Base-by-base conservation (phyloP, 768 basidiomycete species). In the Pleurotus eryngii region DNA sequence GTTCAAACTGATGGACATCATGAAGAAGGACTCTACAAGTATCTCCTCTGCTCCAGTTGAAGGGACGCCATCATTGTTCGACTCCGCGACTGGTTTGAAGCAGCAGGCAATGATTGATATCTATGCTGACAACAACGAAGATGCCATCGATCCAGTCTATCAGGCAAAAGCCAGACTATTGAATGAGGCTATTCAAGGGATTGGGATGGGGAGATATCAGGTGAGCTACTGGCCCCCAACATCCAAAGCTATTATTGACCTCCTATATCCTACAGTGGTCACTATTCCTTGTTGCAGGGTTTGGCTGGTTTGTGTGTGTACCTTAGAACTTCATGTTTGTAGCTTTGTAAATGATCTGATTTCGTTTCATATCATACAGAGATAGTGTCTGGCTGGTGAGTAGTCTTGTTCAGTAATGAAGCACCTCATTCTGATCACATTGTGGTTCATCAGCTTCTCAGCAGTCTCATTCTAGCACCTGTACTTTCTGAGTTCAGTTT, bases 361-460 rank as follows among this genome's bases (percentile, higher is more conserved):
- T 26, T 26, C 24, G 11, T 9, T 11, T 8, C 9, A 35, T 35
- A 8, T 11, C 30, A 35, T 35, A 11, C 30, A 84, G 86, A 14
- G 86, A 88, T 63, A 87, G 85, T 61, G 78, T 86, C 27, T 89
- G 87, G 87, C 86, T 85, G 18, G 86, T 88, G 63, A 56, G 82
- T 54, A 4, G 0, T 38, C 50, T 14, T 3, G 45, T n/a, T 8
- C 43, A n/a, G 7, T 26, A 18, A 38, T 46, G 4, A 27, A 26
- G 14, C 11, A 1, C 30, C 3, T 9, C 3, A 35, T 35, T 11
- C 3, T 35, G 30, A 35, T 8, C 7, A 9, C 9, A 9, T 11
- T 35, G 11, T 11, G 30, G 30, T 35, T 35, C 11, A 9, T 35
- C 62, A 87, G 81, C 76, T 86, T 42, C 83, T 85, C 30, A 85